Evolutionary conservation across 441 rosid genomes (phyloP).

Genomic region (Euphorbia schlechtendalii): DNA sequence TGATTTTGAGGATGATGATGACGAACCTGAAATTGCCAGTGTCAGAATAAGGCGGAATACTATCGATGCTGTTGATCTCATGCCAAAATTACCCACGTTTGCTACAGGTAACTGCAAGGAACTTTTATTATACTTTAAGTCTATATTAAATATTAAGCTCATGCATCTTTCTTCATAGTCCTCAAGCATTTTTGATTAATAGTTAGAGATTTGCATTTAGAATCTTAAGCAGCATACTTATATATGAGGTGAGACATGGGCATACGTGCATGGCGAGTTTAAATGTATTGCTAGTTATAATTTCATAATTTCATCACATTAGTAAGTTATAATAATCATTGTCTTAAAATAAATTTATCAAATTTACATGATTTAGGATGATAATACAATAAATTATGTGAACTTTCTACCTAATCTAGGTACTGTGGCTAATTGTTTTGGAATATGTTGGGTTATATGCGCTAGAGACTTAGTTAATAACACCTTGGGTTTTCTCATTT

Average conservation of each 20-base stretch:
- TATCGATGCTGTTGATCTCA: slow-evolving; percentile 66
- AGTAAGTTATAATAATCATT: no score
- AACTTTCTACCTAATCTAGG: background rate
- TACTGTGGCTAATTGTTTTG: background rate
- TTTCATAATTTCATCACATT: background rate
- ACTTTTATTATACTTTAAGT: background rate
- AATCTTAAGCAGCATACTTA: background rate
- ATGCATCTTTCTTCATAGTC: slow-evolving; percentile 2
- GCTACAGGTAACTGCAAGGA: slow-evolving; percentile 56
- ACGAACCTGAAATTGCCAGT: slow-evolving; percentile 51
- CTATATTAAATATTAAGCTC: background rate
- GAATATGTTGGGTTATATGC: background rate
- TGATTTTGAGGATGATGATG: slow-evolving; percentile 79
- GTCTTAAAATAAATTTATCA: no score
- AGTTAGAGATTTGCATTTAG: background rate
- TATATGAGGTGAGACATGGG: background rate
- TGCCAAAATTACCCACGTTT: slow-evolving; percentile 69
- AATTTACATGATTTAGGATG: background rate
- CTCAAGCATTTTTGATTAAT: background rate
- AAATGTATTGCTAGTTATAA: background rate
- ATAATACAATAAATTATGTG: background rate
- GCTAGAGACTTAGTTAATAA: background rate
- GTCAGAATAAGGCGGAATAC: slow-evolving; percentile 59
- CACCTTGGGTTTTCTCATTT: background rate
- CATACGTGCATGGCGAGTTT: background rate